Evolutionary conservation across 2,329 filamentous ascomycete species (phyloP), one percentile per base, ranked within the genome.

Genomic region (Xylogone sp.): DNA sequence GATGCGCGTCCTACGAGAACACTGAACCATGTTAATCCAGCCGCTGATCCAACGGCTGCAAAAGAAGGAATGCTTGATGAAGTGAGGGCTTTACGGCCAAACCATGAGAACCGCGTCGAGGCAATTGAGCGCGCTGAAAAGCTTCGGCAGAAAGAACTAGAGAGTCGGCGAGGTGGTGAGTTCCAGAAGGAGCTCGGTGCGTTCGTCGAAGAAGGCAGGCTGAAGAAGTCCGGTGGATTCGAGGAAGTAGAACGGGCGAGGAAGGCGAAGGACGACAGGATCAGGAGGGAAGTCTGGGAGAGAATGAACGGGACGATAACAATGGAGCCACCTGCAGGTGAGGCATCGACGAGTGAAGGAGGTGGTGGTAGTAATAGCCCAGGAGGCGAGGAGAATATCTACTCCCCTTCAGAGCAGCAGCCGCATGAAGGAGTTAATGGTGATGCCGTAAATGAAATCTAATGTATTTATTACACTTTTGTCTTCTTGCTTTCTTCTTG

Each of bases 61-160:
- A 96, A 97, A 69, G 93, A 97, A 65, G 89, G 87, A 24, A 86
- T 99, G 19, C 76, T 99, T 1, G 92, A 90, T 45, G 94, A 97
- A 73, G 93, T 99, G 43, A 84, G 94, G 43, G 94, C 94, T 3
- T 75, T 99, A 44, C 89, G 94, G 65, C 92, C 93, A 1, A 97
- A 99, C 65, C 94, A 99, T 68, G 91, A 97, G 69, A 84, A 89
- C 60, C 82, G 94, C 31, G 77, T 99, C 0, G 94, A 97, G 70
- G 94, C 94, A 31, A 99, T 99, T 59, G 92, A 97, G 69, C 84
- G 94, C n/a, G 94, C 94, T 0, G 94, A 97, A 72, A 94, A 92
- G 72, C 79, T 91, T 7, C 81, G 94, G 20, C 88, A 94, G 69
- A 91, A 90, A 66, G 94, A 99, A 66, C 79, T 99, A 1, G 88